phyloP scores from a whole-genome alignment of 768 basidiomycete genomes.

The Epithele typhae region DNA sequence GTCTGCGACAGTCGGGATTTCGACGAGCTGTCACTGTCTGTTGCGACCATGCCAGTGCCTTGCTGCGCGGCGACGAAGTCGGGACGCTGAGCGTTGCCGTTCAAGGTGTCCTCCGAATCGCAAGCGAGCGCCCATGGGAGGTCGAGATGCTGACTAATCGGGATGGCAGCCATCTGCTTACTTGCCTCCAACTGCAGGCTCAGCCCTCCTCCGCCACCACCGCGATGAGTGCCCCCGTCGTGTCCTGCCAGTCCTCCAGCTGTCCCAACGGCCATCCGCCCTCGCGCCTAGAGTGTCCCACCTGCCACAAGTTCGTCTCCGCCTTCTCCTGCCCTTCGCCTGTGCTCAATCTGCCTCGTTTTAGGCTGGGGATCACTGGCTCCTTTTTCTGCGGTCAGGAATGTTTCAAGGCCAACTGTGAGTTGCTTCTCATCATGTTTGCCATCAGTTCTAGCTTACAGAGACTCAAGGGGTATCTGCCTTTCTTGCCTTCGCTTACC shows the following conservation, averaged over 20 bases:
- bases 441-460: neutral
- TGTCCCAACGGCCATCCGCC: slow-evolving; percentile 83
- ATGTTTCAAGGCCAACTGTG: slow-evolving; percentile 94
- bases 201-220: neutral
- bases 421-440: slow-evolving; percentile 25
- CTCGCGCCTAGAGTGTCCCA: slow-evolving; percentile 87
- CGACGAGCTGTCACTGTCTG: no score
- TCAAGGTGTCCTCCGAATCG: no score
- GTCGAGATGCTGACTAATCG: no score
- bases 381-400: slow-evolving; percentile 94
- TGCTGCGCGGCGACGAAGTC: neutral
- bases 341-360: slow-evolving; percentile 14
- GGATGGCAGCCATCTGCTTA: no score
- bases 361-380: slow-evolving; percentile 73
- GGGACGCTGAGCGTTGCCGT: no score
- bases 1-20: no score
- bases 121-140: no score
- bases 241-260: slow-evolving; percentile 61
- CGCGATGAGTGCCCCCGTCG: slow-evolving; percentile 34
- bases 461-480: slow-evolving; percentile 10
- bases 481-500: neutral
- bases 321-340: neutral
- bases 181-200: neutral
- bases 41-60: neutral
- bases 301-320: slow-evolving; percentile 77